Evolutionary conservation across 805 yeast species (phyloP).

Genomic region (Grigorovia yakushimaensis): DNA sequence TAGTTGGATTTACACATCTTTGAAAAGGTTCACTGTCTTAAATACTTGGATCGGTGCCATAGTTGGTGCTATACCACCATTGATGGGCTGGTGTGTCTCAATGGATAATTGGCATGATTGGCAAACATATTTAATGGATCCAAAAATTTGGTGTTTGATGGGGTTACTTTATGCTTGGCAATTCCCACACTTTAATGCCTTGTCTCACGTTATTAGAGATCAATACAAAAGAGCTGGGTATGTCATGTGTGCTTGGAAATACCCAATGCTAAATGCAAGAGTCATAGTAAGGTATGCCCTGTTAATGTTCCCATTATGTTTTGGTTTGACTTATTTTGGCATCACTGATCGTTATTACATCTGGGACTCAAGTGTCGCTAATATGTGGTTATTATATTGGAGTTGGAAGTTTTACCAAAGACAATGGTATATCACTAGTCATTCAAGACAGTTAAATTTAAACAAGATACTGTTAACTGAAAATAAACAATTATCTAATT

Average conservation of each 20-base stretch:
- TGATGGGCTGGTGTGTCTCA: slow-evolving; percentile 77
- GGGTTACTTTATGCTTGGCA: slow-evolving; percentile 93
- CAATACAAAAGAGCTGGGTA: slow-evolving; percentile 92
- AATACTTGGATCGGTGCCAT: slow-evolving; percentile 98
- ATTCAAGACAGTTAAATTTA: slow-evolving; percentile 24
- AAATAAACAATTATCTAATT: slow-evolving; percentile 38
- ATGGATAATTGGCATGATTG: slow-evolving; percentile 49
- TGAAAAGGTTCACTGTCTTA: slow-evolving; percentile 72
- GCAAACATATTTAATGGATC: slow-evolving; percentile 41
- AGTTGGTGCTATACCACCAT: slow-evolving; percentile 98
- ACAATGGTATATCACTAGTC: slow-evolving; percentile 39
- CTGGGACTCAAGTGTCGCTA: slow-evolving; percentile 71
- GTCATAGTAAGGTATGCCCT: slow-evolving; percentile 85
- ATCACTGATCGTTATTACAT: slow-evolving; percentile 77
- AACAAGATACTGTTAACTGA: slow-evolving; percentile 39
- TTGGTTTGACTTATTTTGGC: slow-evolving; percentile 66
- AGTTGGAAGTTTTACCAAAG: slow-evolving; percentile 81
- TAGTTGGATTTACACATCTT: slow-evolving; percentile 83
- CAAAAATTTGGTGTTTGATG: slow-evolving; percentile 94
- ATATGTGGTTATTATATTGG: slow-evolving; percentile 77
- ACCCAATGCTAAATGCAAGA: slow-evolving; percentile 85
- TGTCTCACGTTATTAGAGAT: slow-evolving; percentile 76
- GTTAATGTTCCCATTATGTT: slow-evolving; percentile 90
- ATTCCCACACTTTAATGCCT: slow-evolving; percentile 92
- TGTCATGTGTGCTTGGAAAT: slow-evolving; percentile 92